Evolutionary conservation across 768 basidiomycete genomes (phyloP).

Genomic region (Pleurotus tuoliensis): DNA sequence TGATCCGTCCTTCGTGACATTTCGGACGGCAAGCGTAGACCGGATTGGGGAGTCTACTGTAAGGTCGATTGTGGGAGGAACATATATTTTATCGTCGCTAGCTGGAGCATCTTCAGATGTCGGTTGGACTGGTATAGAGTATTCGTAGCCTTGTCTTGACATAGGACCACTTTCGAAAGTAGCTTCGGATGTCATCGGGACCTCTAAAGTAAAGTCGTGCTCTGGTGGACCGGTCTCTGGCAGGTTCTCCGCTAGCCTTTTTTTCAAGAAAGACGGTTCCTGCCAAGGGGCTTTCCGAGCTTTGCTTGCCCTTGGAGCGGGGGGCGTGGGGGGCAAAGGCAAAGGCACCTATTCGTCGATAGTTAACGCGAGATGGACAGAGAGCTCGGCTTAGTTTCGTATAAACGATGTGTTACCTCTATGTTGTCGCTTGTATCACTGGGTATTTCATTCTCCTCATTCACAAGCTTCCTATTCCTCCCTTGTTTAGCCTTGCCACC

Average conservation of each 20-base stretch:
- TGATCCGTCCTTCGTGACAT: background rate
- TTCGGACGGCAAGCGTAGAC: background rate
- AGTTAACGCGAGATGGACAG: no score
- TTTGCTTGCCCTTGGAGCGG: constrained; percentile 14
- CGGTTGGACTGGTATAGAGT: background rate
- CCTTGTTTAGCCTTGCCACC: background rate
- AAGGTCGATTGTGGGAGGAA: constrained; percentile 39
- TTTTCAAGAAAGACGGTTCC: constrained; percentile 15
- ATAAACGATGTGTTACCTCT: no score
- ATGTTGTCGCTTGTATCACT: no score
- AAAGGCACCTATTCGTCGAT: no score
- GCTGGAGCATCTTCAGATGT: background rate
- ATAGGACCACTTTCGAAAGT: background rate
- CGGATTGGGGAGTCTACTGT: constrained; percentile 26
- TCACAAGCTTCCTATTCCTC: no score
- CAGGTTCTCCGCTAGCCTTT: background rate
- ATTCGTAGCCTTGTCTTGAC: constrained; percentile 2
- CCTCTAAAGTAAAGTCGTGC: background rate
- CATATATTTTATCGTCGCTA: background rate
- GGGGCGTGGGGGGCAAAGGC: no score
- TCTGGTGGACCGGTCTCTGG: background rate
- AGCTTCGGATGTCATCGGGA: background rate
- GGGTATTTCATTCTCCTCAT: no score
- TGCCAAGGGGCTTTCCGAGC: constrained; percentile 28
- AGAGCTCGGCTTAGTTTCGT: no score